Conservation (phyloP, 2,329 filamentous ascomycete genomes). For the Nemania bipapillata region DNA sequence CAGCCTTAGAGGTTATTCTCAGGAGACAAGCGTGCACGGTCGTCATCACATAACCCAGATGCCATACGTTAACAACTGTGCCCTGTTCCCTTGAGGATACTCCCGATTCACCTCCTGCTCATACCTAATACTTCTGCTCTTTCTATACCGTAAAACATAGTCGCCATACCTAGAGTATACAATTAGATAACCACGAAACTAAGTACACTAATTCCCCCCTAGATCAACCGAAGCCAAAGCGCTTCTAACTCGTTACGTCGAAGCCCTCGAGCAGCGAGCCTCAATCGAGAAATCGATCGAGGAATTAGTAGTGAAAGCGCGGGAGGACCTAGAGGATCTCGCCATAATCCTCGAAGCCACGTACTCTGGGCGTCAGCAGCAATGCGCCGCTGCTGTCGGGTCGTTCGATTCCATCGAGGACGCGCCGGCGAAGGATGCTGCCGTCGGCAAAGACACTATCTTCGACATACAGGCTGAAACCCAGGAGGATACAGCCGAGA, state of each 20-base stretch:
- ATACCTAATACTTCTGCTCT: no score
- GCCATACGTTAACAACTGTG: no score
- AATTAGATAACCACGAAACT: background rate
- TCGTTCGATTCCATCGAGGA: slow-evolving; percentile 18
- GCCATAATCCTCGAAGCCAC: slow-evolving; percentile 15
- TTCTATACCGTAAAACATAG: no score
- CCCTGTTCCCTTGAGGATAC: background rate
- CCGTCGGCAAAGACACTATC: background rate
- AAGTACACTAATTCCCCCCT: slow-evolving; percentile 1
- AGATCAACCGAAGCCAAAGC: slow-evolving; percentile 27
- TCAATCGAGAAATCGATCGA: slow-evolving; percentile 33
- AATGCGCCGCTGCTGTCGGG: background rate
- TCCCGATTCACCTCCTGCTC: background rate
- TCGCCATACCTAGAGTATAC: no score
- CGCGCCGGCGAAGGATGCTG: background rate
- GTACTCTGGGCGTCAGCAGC: slow-evolving; percentile 20
- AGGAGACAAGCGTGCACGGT: background rate
- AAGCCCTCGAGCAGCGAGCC: slow-evolving; percentile 24
- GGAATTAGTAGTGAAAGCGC: background rate
- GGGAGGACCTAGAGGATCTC: slow-evolving; percentile 20
- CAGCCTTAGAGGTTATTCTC: background rate
- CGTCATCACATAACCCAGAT: background rate
- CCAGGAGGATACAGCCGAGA: background rate
- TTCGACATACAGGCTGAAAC: background rate
- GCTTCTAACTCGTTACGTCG: slow-evolving; percentile 21